Evolutionary conservation across 495 filamentous ascomycete genomes (phyloP), one percentile per base, ranked within the genome.

Genomic region (Xylaria acuta): DNA sequence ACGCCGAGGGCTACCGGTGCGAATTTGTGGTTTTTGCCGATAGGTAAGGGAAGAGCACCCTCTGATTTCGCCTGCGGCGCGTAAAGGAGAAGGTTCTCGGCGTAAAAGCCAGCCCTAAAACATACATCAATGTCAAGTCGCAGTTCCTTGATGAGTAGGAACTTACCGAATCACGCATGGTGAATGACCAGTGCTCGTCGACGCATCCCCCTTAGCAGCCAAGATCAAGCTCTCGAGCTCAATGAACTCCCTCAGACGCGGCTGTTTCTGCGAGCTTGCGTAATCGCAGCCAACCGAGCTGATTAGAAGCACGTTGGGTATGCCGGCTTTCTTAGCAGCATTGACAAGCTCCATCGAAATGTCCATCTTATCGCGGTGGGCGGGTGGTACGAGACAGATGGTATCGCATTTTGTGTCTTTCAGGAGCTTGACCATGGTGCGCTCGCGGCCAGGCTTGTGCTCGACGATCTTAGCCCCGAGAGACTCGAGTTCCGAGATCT

Each of bases 61-160:
- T 85, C 80, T 32, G 79, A 74, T 63, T 85, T 79, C 9, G 83
- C 83, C 72, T 88, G 85, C 22, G 78, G 77, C 12, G 84, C 77
- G 71, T 89, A 88, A 0, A 83, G 71, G 0, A 89, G 80, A n/a
- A 88, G 79, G 58, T 89, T 89, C 78, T 89, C 87, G 5, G 86
- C 85, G 53, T 89, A 88, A 64, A 90, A 88, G 5, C 87, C 86
- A 59, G 85, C 85, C 7, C 80, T 82, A 59, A 18, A 45, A 36
- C n/a, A 5, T 18, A 60, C 30, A 60, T 60, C 20, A 60, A 7
- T 60, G 18, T 30, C 64, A 64, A 58, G 16, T 25, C 9, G 20
- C 14, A 34, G 27, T 32, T 30, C 18, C 32, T 60, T 7, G 16
- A 60, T 60, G 4, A 54, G 49, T 8, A 27, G 49, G 5, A n/a